These are phyloP conservation scores for Boletus subcaerulescens DNA, from an alignment of 768 basidiomycete species.

Conservation along the genomic window DNA sequence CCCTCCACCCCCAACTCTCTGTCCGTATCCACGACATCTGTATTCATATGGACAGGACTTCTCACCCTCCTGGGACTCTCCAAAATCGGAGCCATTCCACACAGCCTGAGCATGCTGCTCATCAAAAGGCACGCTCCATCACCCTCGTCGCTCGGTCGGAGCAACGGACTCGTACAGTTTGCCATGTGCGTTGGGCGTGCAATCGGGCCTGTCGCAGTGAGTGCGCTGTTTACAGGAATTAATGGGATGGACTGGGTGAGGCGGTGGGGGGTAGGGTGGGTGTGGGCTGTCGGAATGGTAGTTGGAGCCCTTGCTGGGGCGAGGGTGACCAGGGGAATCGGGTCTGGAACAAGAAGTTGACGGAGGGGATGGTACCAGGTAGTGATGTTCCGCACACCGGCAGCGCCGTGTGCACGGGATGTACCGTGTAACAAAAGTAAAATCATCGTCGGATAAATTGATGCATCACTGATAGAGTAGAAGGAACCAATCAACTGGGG, in stretches of 20 bases:
- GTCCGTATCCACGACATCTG: constrained; percentile 19
- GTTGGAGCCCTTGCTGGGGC: constrained; percentile 3
- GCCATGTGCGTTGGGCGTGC: constrained; percentile 54
- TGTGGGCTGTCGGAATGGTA: constrained; percentile 18
- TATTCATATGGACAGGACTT: constrained; percentile 50
- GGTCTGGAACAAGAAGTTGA: neutral
- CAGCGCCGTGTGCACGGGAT: no score
- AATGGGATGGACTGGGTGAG: constrained; percentile 13
- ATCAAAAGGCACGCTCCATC: constrained; percentile 33
- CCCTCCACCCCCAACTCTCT: neutral
- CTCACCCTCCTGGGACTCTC: constrained; percentile 39
- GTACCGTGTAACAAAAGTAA: no score
- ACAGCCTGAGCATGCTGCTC: constrained; percentile 59
- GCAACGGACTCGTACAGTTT: constrained; percentile 57
- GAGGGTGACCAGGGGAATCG: constrained; percentile 6
- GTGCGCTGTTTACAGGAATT: constrained; percentile 22
- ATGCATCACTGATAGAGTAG: no score
- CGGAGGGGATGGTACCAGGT: no score
- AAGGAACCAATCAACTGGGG: no score
- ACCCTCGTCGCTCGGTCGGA: neutral
- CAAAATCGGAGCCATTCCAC: constrained; percentile 9
- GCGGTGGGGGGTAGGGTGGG: constrained; percentile 5
- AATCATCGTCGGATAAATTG: no score
- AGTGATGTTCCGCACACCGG: no score
- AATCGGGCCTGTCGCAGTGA: constrained; percentile 54